Base-by-base conservation (phyloP, 768 basidiomycete species). In the Collybiopsis luxurians region DNA sequence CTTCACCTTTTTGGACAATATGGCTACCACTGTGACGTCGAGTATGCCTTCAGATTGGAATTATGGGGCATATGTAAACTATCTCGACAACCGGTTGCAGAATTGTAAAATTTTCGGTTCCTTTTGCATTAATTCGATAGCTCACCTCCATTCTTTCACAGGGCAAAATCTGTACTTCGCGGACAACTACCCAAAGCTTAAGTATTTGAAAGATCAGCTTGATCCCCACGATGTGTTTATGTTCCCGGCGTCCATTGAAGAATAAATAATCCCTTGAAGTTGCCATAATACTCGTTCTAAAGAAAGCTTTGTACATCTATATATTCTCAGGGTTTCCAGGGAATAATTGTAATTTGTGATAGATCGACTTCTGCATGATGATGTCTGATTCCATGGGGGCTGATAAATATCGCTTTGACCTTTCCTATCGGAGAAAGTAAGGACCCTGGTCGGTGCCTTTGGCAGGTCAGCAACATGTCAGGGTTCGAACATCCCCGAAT, bases 31-130 rank as follows among this genome's bases (percentile, higher is more conserved):
- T 13, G 62, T 73, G 12, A 59, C 64, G 7, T 56, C 61, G 3
- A 70, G 69, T 47, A 69, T 64, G 40, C 70, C 70, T 5, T 13
- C 53, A 6, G 50, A 63, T 30, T 71, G 72, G 73, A 49, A 64
- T 31, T 73, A 69, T 27, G 66, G 70, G 4, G 69, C 71, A 38
- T 76, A 78, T 57, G 58, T 68, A 3, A 76, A 77, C 60, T 78
- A 78, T 60, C 66, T 73, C 23, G 77, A 78, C 42, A 65, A 72
- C 59, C 62, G 60, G 49, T 63, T 73, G 26, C 53, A 53, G 47
- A 60, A 75, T 59, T 69, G 74, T 77, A 50, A 57, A 68, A 55
- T 38, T 48, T 17, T 6, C 40, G 12, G 38, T 17, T 2, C 17
- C 12, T 5, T n/a, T 21, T 7, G 7, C 17, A 7, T 34, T 13